Evolutionary conservation across 2,329 filamentous ascomycete genomes (phyloP).

Genomic region (Fusarium pilosicola): DNA sequence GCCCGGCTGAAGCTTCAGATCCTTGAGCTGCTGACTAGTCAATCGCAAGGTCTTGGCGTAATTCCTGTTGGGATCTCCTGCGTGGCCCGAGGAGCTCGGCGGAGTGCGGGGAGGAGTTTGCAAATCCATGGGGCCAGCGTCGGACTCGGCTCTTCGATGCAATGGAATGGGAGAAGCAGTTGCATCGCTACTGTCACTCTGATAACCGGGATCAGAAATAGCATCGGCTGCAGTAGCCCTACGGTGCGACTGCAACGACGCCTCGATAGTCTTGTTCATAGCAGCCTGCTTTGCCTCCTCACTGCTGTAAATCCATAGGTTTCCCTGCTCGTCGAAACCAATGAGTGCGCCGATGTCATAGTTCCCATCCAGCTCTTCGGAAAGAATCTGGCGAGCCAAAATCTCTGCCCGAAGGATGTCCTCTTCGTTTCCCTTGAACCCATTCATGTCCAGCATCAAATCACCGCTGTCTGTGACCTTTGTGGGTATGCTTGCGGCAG

Average conservation of each 20-base stretch:
- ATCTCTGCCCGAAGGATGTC: constrained; percentile 92
- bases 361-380: constrained; percentile 91
- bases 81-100: constrained; percentile 67
- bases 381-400: constrained; percentile 90
- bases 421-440: constrained; percentile 93
- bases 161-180: constrained; percentile 59
- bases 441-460: constrained; percentile 97
- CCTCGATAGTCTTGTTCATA: constrained; percentile 70
- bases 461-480: constrained; percentile 93
- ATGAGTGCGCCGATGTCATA: constrained; percentile 97
- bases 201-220: constrained; percentile 91
- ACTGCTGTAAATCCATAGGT: constrained; percentile 99
- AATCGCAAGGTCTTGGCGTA: constrained; percentile 96
- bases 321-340: constrained; percentile 93
- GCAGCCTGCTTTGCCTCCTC: constrained; percentile 95
- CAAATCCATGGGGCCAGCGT: constrained; percentile 63
- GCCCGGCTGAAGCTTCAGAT: constrained; percentile 82
- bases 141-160: constrained; percentile 75
- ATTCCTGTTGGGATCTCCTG: constrained; percentile 79
- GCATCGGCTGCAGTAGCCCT: constrained; percentile 76
- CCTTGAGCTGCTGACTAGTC: constrained; percentile 94
- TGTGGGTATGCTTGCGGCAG: constrained; percentile 89
- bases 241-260: constrained; percentile 57
- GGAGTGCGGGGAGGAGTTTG: constrained; percentile 77
- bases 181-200: constrained; percentile 82